Evolutionary conservation across 2,329 filamentous ascomycete species (phyloP).

Genomic region (Sclerotinia nivalis): DNA sequence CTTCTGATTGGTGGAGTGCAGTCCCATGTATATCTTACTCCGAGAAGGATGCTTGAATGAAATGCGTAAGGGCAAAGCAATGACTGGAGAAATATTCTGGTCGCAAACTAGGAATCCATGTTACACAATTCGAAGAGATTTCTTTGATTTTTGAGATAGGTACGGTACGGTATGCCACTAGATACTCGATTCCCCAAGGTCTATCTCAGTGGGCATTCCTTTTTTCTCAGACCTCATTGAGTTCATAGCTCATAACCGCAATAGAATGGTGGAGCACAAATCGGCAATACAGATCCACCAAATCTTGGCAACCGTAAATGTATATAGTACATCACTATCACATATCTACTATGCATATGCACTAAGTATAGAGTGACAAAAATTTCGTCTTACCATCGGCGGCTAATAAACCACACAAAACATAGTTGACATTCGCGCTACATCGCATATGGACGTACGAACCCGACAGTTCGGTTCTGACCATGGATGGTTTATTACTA

Average conservation of each 20-base stretch:
- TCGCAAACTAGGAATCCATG: not conserved
- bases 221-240: not conserved
- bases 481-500: slow-evolving; percentile 12
- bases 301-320: not conserved
- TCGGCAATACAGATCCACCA: not conserved
- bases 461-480: slow-evolving; percentile 15
- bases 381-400: not conserved
- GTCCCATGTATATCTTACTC: not conserved
- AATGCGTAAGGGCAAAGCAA: not conserved
- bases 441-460: not conserved
- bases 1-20: not conserved
- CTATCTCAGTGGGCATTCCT: too few species aligned
- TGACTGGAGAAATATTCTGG: not conserved
- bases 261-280: not conserved
- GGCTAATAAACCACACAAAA: slow-evolving; percentile 4
- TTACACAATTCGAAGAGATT: not conserved
- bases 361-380: not conserved
- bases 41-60: too few species aligned
- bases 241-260: slow-evolving; percentile 1
- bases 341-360: not conserved
- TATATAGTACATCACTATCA: slow-evolving; percentile 11
- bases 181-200: too few species aligned
- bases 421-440: not conserved
- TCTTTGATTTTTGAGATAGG: not conserved
- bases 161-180: not conserved